Evolutionary conservation across 2,329 filamentous ascomycete species (phyloP).

Genomic region (Scytalidium sp.): DNA sequence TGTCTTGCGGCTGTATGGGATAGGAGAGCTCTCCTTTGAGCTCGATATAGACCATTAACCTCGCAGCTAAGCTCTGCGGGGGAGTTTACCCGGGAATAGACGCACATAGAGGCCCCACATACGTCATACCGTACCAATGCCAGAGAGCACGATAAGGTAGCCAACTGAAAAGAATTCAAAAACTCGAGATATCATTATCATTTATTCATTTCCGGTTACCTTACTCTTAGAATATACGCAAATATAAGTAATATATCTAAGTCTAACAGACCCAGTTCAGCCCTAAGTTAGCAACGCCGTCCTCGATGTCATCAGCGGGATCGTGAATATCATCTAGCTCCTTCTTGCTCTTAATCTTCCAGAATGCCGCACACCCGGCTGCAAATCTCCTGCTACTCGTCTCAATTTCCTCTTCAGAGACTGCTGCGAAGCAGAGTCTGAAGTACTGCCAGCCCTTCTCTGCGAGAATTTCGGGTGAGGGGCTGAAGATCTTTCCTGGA

Average conservation of each 20-base stretch:
- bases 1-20: not conserved
- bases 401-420: constrained; percentile 67
- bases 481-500: constrained; percentile 72
- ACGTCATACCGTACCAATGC: not conserved
- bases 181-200: not conserved
- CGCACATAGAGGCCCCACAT: not conserved
- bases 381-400: constrained; percentile 61
- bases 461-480: constrained; percentile 56
- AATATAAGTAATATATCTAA: not conserved
- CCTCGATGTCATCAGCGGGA: constrained; percentile 4
- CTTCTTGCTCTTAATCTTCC: constrained; percentile 65
- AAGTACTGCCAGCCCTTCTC: constrained; percentile 68
- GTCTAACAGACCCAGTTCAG: constrained; percentile 21
- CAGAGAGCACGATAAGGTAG: too few relatives aligned
- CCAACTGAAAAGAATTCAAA: too few relatives aligned
- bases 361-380: constrained; percentile 70
- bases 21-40: not conserved
- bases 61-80: not conserved
- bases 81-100: not conserved
- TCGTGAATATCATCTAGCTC: constrained; percentile 55
- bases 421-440: constrained; percentile 81
- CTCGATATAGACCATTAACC: not conserved
- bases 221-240: not conserved
- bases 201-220: not conserved
- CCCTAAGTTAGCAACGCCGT: constrained; percentile 18